These are phyloP conservation scores for Epichloe scottii DNA, from an alignment of 2,329 filamentous ascomycete genomes.

Conservation along the genomic window DNA sequence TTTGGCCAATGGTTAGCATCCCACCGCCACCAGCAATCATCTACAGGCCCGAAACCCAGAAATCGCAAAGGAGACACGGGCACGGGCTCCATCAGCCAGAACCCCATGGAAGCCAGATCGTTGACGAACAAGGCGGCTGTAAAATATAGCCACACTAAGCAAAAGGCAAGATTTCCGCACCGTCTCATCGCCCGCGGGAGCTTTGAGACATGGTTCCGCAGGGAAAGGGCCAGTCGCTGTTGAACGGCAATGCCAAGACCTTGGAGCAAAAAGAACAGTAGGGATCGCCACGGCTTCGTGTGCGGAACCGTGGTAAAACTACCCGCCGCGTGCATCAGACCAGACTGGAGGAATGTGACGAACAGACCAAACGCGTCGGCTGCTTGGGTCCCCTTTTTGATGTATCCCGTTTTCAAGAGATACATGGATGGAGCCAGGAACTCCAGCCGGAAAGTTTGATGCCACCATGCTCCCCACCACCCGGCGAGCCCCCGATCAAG, in stretches of 20 bases:
- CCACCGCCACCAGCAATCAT: slow-evolving; percentile 59
- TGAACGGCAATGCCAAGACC: slow-evolving; percentile 54
- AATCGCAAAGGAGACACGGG: slow-evolving; percentile 59
- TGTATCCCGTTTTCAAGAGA: slow-evolving; percentile 27
- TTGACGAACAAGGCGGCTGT: slow-evolving; percentile 58
- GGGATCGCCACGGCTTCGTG: slow-evolving; percentile 37
- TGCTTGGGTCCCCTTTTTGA: slow-evolving; percentile 20
- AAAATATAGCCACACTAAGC: slow-evolving; percentile 52
- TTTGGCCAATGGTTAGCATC: slow-evolving; percentile 34
- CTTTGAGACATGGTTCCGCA: slow-evolving; percentile 20
- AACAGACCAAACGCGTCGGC: slow-evolving; percentile 19
- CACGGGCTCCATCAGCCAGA: slow-evolving; percentile 77
- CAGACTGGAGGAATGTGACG: slow-evolving; percentile 49
- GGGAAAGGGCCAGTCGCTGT: slow-evolving; percentile 19
- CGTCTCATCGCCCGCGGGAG: slow-evolving; percentile 35
- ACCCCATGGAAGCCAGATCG: slow-evolving; percentile 59
- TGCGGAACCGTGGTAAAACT: slow-evolving; percentile 51
- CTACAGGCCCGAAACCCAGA: slow-evolving; percentile 47
- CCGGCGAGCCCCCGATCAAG: slow-evolving; percentile 62
- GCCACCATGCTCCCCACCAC: slow-evolving; percentile 82
- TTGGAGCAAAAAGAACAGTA: slow-evolving; percentile 63
- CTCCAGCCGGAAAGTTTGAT: slow-evolving; percentile 71
- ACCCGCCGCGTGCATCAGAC: slow-evolving; percentile 57
- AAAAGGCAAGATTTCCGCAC: slow-evolving; percentile 47
- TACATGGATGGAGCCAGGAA: slow-evolving; percentile 49